Base-by-base conservation (phyloP, 257 asterid genomes). In the Fraxinus cuspidata region DNA sequence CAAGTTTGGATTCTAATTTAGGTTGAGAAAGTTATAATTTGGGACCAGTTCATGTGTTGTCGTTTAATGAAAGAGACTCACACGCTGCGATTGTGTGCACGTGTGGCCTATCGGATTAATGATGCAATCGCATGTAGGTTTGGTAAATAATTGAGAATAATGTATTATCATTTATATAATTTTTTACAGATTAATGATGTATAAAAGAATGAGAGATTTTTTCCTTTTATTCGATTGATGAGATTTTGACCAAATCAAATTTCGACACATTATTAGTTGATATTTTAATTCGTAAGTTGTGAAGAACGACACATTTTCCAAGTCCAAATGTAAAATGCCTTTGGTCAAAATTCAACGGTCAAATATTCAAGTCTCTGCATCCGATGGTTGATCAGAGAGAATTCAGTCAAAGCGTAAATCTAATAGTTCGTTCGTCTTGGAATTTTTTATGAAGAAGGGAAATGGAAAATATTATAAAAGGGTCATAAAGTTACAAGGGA, bases 281-380 rank as follows among this genome's bases (percentile, higher is more conserved):
- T 29, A 29, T 29, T 1, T 29, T 29, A 29, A 29, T 29, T 0
- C 2, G 2, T 2, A 29, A 2, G 32, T 29, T 29, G 32, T 2
- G 32, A 28, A 28, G 29, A 1, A 28, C 65, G 3, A 7, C 1
- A 56, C n/a, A 56, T 10, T 25, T 25, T 11, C 6, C 7, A 25
- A 27, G 69, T 63, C 69, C 25, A 63, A 63, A 25, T 63, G 69
- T 63, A 29, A 10, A 60, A 25, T 60, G 7, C 5, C 5, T 25
- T 25, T 63, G 69, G 69, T 63, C 69, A 63, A 63, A 63, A 1
- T 16, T 63, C 69, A 63, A 25, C 3, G 69, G 69, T 63, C 69
- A 63, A 63, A 63, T 4, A 13, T 63, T 63, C 27, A 34, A 63
- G 69, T 63, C 69, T 25, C 11, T 25, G 69, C 69, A 63, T 21